A percentile compares a stretch with the other conserved stretches of the same genome.
Conservation (phyloP, 257 asterid species). For the Rubia yunnanensis region DNA sequence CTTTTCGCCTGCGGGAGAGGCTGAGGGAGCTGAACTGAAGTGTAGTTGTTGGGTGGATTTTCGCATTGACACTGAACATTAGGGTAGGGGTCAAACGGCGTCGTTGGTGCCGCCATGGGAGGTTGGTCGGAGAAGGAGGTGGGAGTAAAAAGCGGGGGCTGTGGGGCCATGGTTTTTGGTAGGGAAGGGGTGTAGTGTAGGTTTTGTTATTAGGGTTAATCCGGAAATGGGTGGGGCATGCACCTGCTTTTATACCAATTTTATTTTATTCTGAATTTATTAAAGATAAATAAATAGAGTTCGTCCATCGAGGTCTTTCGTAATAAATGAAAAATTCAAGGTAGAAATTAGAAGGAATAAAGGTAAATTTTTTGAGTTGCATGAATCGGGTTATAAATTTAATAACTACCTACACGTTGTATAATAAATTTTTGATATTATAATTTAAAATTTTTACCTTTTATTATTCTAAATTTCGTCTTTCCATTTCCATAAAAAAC, state of each 20-base stretch:
- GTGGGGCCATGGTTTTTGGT: constrained; percentile 10
- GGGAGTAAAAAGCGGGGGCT: constrained; percentile 9
- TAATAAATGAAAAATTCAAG: too few relatives aligned
- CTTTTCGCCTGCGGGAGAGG: not conserved
- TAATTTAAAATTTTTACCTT: too few relatives aligned
- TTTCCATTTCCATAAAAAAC: too few relatives aligned
- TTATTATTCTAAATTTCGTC: too few relatives aligned
- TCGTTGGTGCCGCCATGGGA: not conserved
- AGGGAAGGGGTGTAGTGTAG: not conserved
- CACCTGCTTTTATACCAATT: not conserved
- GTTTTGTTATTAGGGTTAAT: constrained; percentile 10
- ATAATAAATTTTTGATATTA: too few relatives aligned
- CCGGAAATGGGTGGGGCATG: not conserved
- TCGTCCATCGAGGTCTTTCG: too few relatives aligned
- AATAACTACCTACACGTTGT: too few relatives aligned
- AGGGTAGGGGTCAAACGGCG: not conserved
- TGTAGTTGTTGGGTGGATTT: not conserved
- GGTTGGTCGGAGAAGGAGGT: not conserved
- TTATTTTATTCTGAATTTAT: not conserved
- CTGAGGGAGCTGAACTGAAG: not conserved
- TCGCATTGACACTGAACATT: not conserved
- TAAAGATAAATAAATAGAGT: too few relatives aligned
- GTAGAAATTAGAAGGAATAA: too few relatives aligned
- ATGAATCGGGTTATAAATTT: too few relatives aligned
- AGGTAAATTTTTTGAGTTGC: too few relatives aligned